These are phyloP conservation scores for Phallus indusiatus DNA, from an alignment of 768 basidiomycete species.

Conservation along the genomic window DNA sequence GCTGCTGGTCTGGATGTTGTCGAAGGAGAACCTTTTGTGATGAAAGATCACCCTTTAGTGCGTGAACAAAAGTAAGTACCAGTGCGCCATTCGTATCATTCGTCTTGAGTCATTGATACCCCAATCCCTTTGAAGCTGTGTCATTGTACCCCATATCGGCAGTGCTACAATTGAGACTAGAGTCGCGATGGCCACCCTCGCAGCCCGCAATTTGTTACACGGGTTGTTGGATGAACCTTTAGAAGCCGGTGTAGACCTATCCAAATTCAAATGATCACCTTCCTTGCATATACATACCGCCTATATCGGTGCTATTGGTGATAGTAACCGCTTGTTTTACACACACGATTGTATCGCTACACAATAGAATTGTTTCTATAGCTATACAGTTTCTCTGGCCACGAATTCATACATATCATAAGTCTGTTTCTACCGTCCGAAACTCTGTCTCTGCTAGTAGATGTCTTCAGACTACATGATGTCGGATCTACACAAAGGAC, in stretches of 20 bases:
- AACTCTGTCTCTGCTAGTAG: too few species aligned
- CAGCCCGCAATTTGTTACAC: slow-evolving; percentile 57
- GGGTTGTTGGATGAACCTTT: slow-evolving; percentile 43
- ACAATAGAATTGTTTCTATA: too few species aligned
- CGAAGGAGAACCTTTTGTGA: slow-evolving; percentile 79
- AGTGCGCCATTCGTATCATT: neutral
- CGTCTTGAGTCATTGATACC: neutral
- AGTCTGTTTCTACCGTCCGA: too few species aligned
- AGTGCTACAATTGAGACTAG: slow-evolving; percentile 85
- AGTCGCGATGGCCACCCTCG: slow-evolving; percentile 69
- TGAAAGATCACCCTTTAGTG: slow-evolving; percentile 68
- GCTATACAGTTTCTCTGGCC: too few species aligned
- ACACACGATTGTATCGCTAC: too few species aligned
- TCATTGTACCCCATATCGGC: slow-evolving; percentile 84
- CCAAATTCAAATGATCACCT: neutral
- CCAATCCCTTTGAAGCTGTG: slow-evolving; percentile 45
- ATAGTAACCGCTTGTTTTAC: too few species aligned
- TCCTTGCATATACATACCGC: too few species aligned
- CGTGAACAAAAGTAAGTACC: slow-evolving; percentile 55
- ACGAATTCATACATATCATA: too few species aligned
- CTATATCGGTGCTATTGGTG: neutral
- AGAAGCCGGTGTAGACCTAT: slow-evolving; percentile 41
- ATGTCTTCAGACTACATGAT: slow-evolving; percentile 28
- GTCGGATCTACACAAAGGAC: slow-evolving; percentile 84
- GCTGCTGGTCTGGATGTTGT: slow-evolving; percentile 92